These are phyloP conservation scores for Zalaria obscura DNA, from an alignment of 2,329 filamentous ascomycete species.

Conservation along the genomic window DNA sequence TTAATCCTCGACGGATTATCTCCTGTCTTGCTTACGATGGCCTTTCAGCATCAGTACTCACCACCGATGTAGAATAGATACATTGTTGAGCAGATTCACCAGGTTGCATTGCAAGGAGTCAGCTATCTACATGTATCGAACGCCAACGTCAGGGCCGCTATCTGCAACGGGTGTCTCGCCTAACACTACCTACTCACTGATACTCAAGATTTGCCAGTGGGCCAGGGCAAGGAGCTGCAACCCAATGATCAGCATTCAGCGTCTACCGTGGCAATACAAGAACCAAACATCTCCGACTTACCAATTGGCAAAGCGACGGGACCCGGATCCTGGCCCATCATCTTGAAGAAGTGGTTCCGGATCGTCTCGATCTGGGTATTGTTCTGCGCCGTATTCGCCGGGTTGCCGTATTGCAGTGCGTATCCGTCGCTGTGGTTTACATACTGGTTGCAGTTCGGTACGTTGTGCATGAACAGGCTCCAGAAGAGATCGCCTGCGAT, in stretches of 20 bases:
- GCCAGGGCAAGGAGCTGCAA: neutral
- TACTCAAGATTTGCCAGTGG: neutral
- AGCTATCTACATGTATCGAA: no score
- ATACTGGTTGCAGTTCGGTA: conserved; percentile 31
- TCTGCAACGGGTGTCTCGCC: no score
- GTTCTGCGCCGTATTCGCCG: conserved; percentile 23
- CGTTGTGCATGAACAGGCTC: conserved; percentile 32
- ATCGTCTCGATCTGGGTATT: conserved; percentile 27
- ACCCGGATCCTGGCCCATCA: conserved; percentile 15
- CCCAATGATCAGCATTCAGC: neutral
- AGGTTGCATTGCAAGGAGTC: no score
- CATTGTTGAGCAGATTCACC: no score
- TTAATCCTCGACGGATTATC: no score
- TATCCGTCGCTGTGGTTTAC: conserved; percentile 33
- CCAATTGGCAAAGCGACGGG: neutral
- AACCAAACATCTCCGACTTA: neutral
- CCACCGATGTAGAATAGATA: no score
- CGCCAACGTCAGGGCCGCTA: no score
- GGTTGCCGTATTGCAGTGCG: conserved; percentile 32
- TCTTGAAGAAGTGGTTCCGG: conserved; percentile 28
- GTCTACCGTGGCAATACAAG: neutral
- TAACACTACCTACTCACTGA: neutral
- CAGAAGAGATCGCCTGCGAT: conserved; percentile 31
- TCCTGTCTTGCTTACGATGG: no score
- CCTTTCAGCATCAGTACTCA: no score